Conservation (phyloP, 352 stramenopile species). For the Poterioochromonas sp. region DNA sequence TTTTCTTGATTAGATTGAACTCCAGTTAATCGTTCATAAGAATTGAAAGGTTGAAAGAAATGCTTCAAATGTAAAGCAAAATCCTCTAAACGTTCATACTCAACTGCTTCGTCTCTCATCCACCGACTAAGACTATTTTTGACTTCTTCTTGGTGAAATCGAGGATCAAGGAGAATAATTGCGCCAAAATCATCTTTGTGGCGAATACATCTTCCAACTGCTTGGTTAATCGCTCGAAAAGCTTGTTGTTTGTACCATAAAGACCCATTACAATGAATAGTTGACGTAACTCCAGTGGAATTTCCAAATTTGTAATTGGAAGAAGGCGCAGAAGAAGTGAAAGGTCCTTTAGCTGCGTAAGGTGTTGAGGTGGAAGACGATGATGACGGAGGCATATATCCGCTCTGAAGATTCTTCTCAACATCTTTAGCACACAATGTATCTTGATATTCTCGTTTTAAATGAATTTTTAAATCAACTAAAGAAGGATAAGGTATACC, state of each 20-base stretch:
- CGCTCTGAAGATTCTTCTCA: too few relatives aligned
- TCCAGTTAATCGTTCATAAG: background rate
- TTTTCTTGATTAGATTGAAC: background rate
- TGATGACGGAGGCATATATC: background rate
- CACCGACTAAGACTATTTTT: background rate
- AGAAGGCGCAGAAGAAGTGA: background rate
- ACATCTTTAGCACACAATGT: too few relatives aligned
- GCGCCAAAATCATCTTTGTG: slow-evolving; percentile 94
- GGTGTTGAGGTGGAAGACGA: background rate
- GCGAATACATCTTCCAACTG: slow-evolving; percentile 94
- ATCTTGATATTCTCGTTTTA: slow-evolving; percentile 94
- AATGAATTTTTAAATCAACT: slow-evolving; percentile 88
- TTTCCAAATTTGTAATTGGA: background rate
- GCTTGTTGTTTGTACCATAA: slow-evolving; percentile 97
- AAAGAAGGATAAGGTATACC: slow-evolving; percentile 93
- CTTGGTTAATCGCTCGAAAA: slow-evolving; percentile 95
- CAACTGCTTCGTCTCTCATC: background rate
- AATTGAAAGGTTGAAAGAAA: slow-evolving; percentile 22
- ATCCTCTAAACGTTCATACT: slow-evolving; percentile 10
- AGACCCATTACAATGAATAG: background rate
- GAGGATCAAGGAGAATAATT: slow-evolving; percentile 92
- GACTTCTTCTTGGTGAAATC: slow-evolving; percentile 58
- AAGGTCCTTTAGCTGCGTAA: background rate
- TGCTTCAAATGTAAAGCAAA: background rate
- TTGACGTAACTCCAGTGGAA: background rate